Evolutionary conservation across 352 stramenopile species (phyloP), one percentile per base, ranked within the genome.

Genomic region (Salisapilia sapeloensis): DNA sequence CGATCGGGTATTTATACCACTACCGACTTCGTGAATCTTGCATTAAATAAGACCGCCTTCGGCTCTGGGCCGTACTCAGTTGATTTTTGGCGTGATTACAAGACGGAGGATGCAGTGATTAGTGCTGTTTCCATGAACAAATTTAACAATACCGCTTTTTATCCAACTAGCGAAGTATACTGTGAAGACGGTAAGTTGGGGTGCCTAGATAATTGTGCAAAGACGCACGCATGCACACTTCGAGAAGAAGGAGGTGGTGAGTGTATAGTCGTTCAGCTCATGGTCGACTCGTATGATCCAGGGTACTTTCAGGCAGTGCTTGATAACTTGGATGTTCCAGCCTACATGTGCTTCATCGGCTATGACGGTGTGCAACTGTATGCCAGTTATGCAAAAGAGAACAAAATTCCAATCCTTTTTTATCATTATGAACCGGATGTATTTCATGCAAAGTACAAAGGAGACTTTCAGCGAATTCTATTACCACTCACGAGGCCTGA

Each of bases 311-410:
- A 67, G 27, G 45, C 60, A 0, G 37, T 60, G 10, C 24, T 77
- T 11, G 38, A 44, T 11, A 80, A 77, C 46, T 24, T 62, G 9
- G 37, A 44, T 7, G 54, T 80, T 7, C 61, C 61, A 2, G 55
- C 64, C 0, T 80, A 77, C 46, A 75, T 80, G 22, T 80, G 60
- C 42, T 80, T 76, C 29, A 28, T 72, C 14, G 58, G 58, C 0
- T 69, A 70, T 24, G 43, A 34, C 6, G 53, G 34, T 7, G 38
- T 65, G 7, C 40, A 55, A 11, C 18, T 45, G 6, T 74, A 61
- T 25, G 57, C 48, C 4, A 27, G 57, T 7, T 46, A 60, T 1
- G 43, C 40, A 21, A 52, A 58, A 24, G 13, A 25, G 4, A 33
- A 38, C 5, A 40, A 43, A 1, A 15, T 15, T 2, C 43, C 48